Evolutionary conservation across 2,329 filamentous ascomycete genomes (phyloP).

Genomic region (Ophiostoma quercus): DNA sequence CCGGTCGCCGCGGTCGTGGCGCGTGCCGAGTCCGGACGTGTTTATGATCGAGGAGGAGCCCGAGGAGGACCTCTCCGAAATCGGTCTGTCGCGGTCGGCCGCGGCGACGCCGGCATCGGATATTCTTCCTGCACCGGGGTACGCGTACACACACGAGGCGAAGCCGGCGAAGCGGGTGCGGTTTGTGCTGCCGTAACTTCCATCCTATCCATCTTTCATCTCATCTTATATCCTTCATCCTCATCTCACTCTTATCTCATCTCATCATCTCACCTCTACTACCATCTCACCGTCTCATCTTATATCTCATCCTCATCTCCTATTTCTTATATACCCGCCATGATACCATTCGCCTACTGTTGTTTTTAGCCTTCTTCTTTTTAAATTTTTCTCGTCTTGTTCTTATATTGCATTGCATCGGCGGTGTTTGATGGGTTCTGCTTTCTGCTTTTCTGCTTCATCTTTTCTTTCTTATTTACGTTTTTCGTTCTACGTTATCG

Average conservation of each 20-base stretch:
- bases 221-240: neutral
- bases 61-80: neutral
- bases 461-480: neutral
- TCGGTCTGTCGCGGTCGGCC: neutral
- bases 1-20: constrained; percentile 48
- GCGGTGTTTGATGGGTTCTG: neutral
- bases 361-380: neutral
- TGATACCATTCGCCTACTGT: neutral
- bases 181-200: constrained; percentile 23
- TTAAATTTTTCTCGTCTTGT: neutral
- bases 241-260: neutral
- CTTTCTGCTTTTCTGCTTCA: neutral
- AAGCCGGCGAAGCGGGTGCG: constrained; percentile 31
- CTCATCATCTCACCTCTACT: neutral
- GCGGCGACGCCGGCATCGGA: neutral
- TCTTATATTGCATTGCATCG: neutral
- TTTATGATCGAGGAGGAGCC: constrained; percentile 57
- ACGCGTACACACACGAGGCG: neutral
- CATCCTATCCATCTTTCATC: too few relatives aligned
- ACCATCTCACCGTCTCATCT: too few relatives aligned
- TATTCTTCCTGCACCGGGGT: neutral
- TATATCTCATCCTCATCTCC: neutral
- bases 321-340: neutral
- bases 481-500: neutral
- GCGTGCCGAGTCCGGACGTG: constrained; percentile 55